Base-by-base conservation (phyloP, 2,329 filamentous ascomycete genomes). In the Aspergillus sp. region DNA sequence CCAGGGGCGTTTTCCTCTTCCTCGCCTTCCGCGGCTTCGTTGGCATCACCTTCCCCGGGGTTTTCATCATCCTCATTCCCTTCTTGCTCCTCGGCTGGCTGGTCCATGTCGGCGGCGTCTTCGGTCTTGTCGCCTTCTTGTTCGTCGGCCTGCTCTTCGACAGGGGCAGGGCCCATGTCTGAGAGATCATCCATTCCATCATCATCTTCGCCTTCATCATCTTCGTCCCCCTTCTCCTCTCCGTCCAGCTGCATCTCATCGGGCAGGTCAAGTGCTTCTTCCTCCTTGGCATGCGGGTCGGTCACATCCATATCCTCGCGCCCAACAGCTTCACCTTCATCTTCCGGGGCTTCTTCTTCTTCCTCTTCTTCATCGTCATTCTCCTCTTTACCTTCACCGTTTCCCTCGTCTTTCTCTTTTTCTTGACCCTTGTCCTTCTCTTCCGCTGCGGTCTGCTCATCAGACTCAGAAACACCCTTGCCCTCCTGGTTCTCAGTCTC, bases 211-310 rank as follows among this genome's bases (percentile, higher is more conserved):
- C 57, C 68, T 41, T 72, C 70, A 7, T 67, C 69, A 45, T 86
- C 74, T 4, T 78, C 78, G 45, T 86, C 73, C 4, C 78, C 78
- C 42, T 79, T 73, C 30, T 80, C 78, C 29, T 86, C 73, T 6
- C 80, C 84, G 53, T 91, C 85, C 46, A 93, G 77, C 48, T 94
- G 83, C 75, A 96, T 85, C 53, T 95, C 88, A 38, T 95, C 89
- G 0, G 89, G 89, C 26, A 95, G 73, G 41, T 90, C 88, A 49
- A 95, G 73, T 2, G 84, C 82, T 50, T 94, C 83, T 57, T 88
- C 83, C 62, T 95, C 85, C 56, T 91, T 80, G 2, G 87, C 80
- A 57, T 91, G 84, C 44, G 88, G 84, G 64, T 88, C 83, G 49
- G 80, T 77, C 49, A 79, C 75, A 62, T 86, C 81, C 45, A 72